Base-by-base conservation (phyloP, 2,329 filamentous ascomycete genomes). In the Pseudonectria buxi region DNA sequence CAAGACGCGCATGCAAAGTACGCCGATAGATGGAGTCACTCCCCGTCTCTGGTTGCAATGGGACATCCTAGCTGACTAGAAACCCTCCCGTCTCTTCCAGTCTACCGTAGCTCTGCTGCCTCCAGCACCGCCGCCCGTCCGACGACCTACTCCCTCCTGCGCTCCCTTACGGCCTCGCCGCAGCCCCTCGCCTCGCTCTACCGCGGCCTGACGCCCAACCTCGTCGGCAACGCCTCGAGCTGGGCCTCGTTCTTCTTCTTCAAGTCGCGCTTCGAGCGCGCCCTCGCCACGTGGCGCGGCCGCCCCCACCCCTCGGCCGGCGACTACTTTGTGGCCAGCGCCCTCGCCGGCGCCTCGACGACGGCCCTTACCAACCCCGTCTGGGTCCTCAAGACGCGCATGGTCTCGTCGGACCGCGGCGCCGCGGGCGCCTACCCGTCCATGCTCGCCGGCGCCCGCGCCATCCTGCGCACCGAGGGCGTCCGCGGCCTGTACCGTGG, bases 301-400 rank as follows among this genome's bases (percentile, higher is more conserved):
- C 35, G 33, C 24, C 16, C 37, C 11, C 41, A 39, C 26, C 53
- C 55, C 27, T 47, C 71, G 3, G 74, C 78, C 6, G 68, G 69
- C 16, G 87, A 95, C 61, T 95, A 89, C 65, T 90, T 95, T 57
- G 53, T 83, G 30, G 78, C 88, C 4, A 89, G 85, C 24, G 84
- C 68, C n/a, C 54, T 72, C 18, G 67, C 73, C 46, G 89, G 90
- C 22, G 69, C 83, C 13, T 61, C 86, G 27, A 94, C 88, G 2
- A 83, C 89, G 28, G 65, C 86, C 22, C 71, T 90, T 46, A 96
- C 92, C 22, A 96, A 96, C 58, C 92, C 92, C 3, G 81, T 98
- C 51, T 98, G 92, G 92, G 92, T 98, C 3, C 79, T 98, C 59
- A 96, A 96, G 69, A 96, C 90, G 7, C 83, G 92, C 44, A 96